phyloP scores from a whole-genome alignment of 768 basidiomycete genomes.

The Mrakia hoshinonis region DNA sequence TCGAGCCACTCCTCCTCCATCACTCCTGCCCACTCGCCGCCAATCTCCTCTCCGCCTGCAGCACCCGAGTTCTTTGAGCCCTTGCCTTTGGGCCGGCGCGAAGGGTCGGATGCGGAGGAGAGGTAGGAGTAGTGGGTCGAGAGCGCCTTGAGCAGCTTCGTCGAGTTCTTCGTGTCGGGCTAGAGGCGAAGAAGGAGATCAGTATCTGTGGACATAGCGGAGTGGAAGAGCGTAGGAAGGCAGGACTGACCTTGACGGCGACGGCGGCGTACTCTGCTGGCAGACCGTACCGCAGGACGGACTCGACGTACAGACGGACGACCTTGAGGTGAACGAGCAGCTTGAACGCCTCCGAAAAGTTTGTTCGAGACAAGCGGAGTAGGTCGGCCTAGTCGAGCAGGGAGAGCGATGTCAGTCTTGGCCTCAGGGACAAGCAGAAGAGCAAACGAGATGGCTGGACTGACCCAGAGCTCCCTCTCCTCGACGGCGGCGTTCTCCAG shows the following conservation, averaged over 20 bases:
- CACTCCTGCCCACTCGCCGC: slow-evolving; percentile 80
- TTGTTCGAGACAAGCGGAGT: slow-evolving; percentile 77
- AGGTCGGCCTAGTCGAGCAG: slow-evolving; percentile 82
- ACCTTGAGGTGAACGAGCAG: slow-evolving; percentile 88
- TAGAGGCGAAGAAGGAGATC: slow-evolving; percentile 37
- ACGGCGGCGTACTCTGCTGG: slow-evolving; percentile 83
- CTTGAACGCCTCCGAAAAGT: slow-evolving; percentile 95
- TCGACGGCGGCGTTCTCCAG: slow-evolving; percentile 67
- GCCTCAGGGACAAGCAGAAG: background rate
- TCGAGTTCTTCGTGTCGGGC: slow-evolving; percentile 78
- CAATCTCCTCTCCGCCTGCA: slow-evolving; percentile 28
- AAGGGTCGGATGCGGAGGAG: slow-evolving; percentile 53
- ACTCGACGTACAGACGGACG: slow-evolving; percentile 83
- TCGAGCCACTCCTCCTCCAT: slow-evolving; percentile 95
- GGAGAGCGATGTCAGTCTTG: background rate
- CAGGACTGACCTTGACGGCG: slow-evolving; percentile 59
- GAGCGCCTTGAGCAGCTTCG: slow-evolving; percentile 65
- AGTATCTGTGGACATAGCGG: background rate
- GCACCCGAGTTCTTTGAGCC: slow-evolving; percentile 32
- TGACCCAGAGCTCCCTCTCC: slow-evolving; percentile 94
- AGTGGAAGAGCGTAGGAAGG: background rate
- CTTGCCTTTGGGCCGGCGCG: slow-evolving; percentile 42
- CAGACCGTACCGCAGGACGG: slow-evolving; percentile 86
- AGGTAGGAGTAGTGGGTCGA: slow-evolving; percentile 75
- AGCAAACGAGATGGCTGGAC: slow-evolving; percentile 33